Conservation (phyloP, 2,329 filamentous ascomycete species). For the Colletotrichum sublineola region DNA sequence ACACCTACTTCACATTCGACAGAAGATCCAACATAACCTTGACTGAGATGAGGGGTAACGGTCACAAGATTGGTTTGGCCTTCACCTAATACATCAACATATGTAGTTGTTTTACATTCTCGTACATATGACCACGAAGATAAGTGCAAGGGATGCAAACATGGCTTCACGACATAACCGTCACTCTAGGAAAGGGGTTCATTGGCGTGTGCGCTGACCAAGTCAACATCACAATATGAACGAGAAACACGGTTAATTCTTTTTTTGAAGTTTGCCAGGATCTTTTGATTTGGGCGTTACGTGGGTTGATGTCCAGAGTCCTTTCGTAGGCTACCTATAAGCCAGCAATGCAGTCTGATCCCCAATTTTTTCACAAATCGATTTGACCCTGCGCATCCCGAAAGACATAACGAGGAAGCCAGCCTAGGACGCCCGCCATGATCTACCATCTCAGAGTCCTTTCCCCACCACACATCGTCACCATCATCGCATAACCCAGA, state of each 20-base stretch:
- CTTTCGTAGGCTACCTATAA: constrained; percentile 53
- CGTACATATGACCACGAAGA: background rate
- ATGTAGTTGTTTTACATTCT: background rate
- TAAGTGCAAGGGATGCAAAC: background rate
- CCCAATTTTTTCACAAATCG: constrained; percentile 44
- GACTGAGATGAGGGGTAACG: background rate
- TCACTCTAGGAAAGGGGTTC: background rate
- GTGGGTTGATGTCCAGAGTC: constrained; percentile 57
- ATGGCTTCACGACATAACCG: background rate
- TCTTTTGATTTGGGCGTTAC: constrained; percentile 51
- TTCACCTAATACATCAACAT: background rate
- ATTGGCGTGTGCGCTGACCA: background rate
- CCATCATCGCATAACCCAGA: constrained; percentile 42
- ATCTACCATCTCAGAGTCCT: constrained; percentile 53
- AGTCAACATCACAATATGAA: constrained; percentile 24
- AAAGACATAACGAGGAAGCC: constrained; percentile 62
- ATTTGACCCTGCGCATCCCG: constrained; percentile 54
- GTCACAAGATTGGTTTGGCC: background rate
- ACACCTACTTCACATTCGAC: background rate
- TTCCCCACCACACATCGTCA: constrained; percentile 40
- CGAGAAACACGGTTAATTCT: constrained; percentile 43
- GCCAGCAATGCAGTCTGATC: constrained; percentile 51
- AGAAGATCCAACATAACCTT: background rate
- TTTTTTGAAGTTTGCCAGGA: constrained; percentile 40
- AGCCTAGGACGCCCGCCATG: constrained; percentile 62